phyloP scores from a whole-genome alignment of 106 monocot genomes.

The Cymbidium sinense region DNA sequence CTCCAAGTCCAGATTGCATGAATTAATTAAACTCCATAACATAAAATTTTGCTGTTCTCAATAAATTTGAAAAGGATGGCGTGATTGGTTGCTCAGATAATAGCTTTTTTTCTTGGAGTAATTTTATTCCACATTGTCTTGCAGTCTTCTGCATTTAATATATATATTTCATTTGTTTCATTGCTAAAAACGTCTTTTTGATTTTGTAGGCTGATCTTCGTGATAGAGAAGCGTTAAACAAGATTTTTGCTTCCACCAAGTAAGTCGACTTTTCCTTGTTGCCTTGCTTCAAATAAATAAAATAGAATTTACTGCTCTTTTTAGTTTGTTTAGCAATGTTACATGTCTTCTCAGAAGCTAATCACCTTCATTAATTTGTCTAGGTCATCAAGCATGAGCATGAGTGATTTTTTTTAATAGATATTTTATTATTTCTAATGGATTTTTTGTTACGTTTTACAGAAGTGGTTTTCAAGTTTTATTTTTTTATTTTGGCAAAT shows the following conservation, averaged over 20 bases:
- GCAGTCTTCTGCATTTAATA: neutral
- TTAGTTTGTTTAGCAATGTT: neutral
- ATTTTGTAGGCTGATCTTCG: conserved; percentile 66
- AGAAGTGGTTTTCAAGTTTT: no score
- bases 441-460: no score
- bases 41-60: no score
- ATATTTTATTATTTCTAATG: neutral
- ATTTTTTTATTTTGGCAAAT: no score
- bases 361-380: no score
- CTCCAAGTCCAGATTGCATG: no score
- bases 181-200: no score
- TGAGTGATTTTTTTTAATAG: neutral
- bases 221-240: conserved; percentile 50
- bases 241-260: conserved; percentile 57
- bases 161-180: neutral
- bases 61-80: no score
- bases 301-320: neutral
- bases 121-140: no score
- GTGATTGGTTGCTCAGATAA: neutral
- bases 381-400: neutral
- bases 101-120: no score
- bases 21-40: no score
- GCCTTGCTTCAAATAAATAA: no score
- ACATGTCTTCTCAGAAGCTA: neutral
- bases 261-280: conserved; percentile 16